These are phyloP conservation scores for Tremella yokohamensis DNA, from an alignment of 768 basidiomycete species.

Conservation along the genomic window DNA sequence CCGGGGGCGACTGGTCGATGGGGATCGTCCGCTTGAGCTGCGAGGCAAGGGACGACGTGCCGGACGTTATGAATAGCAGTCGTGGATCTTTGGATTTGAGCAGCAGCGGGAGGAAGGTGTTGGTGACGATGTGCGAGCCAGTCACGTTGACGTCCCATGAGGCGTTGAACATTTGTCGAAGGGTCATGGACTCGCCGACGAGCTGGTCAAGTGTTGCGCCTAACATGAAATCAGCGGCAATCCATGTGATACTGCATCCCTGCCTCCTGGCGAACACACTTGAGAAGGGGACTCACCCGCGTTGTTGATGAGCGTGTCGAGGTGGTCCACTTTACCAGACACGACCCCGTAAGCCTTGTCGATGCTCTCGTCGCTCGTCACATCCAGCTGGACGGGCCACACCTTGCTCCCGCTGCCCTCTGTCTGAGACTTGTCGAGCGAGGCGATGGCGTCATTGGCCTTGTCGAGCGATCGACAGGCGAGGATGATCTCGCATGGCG, in stretches of 20 bases:
- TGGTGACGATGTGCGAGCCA: slow-evolving; percentile 23
- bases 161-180: slow-evolving; percentile 1
- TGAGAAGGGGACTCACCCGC: not conserved
- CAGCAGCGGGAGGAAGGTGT: slow-evolving; percentile 24
- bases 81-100: slow-evolving; percentile 15
- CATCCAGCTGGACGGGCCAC: not conserved
- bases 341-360: not conserved
- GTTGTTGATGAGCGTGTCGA: slow-evolving; percentile 1
- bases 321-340: not conserved
- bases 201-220: slow-evolving; percentile 1
- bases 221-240: not conserved
- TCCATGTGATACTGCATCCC: not conserved
- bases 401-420: not conserved
- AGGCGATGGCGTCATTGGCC: not conserved
- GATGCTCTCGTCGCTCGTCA: not conserved
- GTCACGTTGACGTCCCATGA: slow-evolving; percentile 15
- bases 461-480: slow-evolving; percentile 1
- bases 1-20: slow-evolving; percentile 12
- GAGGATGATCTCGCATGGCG: slow-evolving; percentile 1
- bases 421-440: not conserved
- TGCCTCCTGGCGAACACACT: not conserved
- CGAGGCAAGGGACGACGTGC: slow-evolving; percentile 10
- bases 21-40: not conserved
- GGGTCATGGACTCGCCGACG: not conserved
- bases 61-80: slow-evolving; percentile 25